Evolutionary conservation across 2,329 filamentous ascomycete species (phyloP).

Genomic region (Aureobasidium sp.): DNA sequence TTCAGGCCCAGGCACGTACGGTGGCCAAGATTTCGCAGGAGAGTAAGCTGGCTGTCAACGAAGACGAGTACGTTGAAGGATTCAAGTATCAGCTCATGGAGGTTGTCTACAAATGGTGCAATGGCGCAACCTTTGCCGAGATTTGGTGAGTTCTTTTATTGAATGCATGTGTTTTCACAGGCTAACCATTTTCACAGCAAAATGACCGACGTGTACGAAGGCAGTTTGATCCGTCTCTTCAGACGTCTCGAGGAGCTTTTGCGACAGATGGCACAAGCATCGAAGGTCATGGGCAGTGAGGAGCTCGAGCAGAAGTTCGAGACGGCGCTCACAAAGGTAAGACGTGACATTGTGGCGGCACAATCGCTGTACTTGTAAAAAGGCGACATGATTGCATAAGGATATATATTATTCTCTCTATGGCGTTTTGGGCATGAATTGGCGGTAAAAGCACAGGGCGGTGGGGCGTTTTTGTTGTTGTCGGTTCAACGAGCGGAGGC

Average conservation of each 20-base stretch:
- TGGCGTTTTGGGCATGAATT: not conserved
- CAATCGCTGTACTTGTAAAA: slow-evolving; percentile 81
- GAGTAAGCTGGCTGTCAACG: slow-evolving; percentile 87
- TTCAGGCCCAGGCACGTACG: slow-evolving; percentile 77
- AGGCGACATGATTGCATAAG: not conserved
- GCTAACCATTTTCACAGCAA: slow-evolving; percentile 52
- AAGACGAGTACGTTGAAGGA: slow-evolving; percentile 83
- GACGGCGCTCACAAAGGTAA: slow-evolving; percentile 72
- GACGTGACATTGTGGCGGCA: slow-evolving; percentile 88
- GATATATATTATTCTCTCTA: not conserved
- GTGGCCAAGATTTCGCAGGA: slow-evolving; percentile 93
- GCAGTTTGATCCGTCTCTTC: slow-evolving; percentile 92
- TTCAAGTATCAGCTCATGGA: slow-evolving; percentile 98
- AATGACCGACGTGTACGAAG: slow-evolving; percentile 99
- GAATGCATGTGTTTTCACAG: slow-evolving; percentile 8
- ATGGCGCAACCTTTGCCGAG: slow-evolving; percentile 81
- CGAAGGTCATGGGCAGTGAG: slow-evolving; percentile 97
- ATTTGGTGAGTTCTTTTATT: slow-evolving; percentile 68
- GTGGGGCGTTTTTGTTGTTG: slow-evolving; percentile 7
- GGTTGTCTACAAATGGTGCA: slow-evolving; percentile 85
- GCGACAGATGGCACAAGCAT: slow-evolving; percentile 88
- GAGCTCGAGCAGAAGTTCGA: slow-evolving; percentile 92
- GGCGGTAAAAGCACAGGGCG: slow-evolving; percentile 6
- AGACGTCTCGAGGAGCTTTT: slow-evolving; percentile 89
- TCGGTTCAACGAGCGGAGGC: slow-evolving; percentile 8